Base-by-base conservation (phyloP, 2,329 filamentous ascomycete genomes). In the Ceratocystiopsis minuta region DNA sequence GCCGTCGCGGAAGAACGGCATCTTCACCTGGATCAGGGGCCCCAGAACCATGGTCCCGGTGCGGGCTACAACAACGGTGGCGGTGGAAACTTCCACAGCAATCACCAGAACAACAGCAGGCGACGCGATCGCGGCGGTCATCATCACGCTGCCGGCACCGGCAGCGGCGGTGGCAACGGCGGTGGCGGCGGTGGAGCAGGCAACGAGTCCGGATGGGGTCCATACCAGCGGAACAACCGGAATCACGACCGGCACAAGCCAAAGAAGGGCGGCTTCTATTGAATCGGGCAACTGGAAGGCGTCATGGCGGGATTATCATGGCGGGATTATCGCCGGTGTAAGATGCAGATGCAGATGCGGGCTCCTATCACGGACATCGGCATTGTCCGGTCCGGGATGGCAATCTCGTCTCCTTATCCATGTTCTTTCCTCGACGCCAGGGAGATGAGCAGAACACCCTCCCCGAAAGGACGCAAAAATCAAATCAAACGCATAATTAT, bases 1-100 rank as follows among this genome's bases (percentile, higher is more conserved):
- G 58, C 60, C 24, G 50, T 54, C n/a, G 51, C 36, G 16, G 32
- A 20, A 35, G 11, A 36, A 32, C 20, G n/a, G 12, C 17, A 16
- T 33, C 16, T 13, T 12, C 3, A 24, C 15, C 33, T 13, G 11
- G 16, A 17, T 14, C 33, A 33, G n/a, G 14, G 18, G 34, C 37
- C 14, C 31, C 17, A 34, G n/a, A n/a, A n/a, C n/a, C 33, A 34
- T 20, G 34, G 4, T 20, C 20, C 20, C 4, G 20, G 20, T 7
- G 20, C 20, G 20, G 35, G 20, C 35, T 16, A 32, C 10, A 18
- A 34, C 18, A 39, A 38, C 38, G 37, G 20, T 7, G 7, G 7
- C 20, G 20, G 20, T 7, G n/a, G n/a, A n/a, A 4, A 20, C n/a
- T 17, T 32, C n/a, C n/a, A 3, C 7, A 34, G n/a, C 31, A 36